These are phyloP conservation scores for Apiotrichum porosum DNA, from an alignment of 1,284 basidiomycete genomes.

Conservation along the genomic window DNA sequence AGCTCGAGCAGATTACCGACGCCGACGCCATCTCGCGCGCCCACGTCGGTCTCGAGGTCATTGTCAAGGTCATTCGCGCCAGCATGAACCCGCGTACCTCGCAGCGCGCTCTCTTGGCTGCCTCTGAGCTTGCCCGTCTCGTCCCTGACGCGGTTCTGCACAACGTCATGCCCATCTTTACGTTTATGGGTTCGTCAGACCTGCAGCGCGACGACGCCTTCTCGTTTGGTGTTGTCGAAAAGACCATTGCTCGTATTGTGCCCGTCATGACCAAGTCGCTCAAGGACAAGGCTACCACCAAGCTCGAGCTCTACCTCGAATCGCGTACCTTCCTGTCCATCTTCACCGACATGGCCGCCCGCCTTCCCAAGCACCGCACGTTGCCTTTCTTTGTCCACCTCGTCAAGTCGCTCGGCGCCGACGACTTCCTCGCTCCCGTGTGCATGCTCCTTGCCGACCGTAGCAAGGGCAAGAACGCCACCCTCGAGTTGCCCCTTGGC, in stretches of 20 bases:
- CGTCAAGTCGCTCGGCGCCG: constrained; percentile 74
- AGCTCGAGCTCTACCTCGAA: constrained; percentile 60
- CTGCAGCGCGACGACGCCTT: constrained; percentile 95
- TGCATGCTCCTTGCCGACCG: constrained; percentile 82
- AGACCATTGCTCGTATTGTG: constrained; percentile 87
- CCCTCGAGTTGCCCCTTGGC: constrained; percentile 58
- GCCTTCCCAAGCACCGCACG: constrained; percentile 48
- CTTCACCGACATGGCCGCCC: constrained; percentile 50
- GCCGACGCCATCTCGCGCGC: constrained; percentile 39
- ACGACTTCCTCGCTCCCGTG: constrained; percentile 77
- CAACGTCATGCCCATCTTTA: constrained; percentile 98
- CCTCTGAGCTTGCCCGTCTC: constrained; percentile 76
- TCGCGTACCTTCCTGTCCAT: constrained; percentile 45
- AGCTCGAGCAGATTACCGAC: constrained; percentile 57
- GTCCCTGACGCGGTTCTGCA: constrained; percentile 87
- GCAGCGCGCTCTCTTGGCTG: constrained; percentile 85
- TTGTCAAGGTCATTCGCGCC: constrained; percentile 80
- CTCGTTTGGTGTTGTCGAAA: constrained; percentile 91
- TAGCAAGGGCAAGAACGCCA: constrained; percentile 54
- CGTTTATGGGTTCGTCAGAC: constrained; percentile 95
- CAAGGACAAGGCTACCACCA: constrained; percentile 55
- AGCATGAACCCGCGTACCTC: constrained; percentile 91
- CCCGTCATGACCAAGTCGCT: constrained; percentile 82
- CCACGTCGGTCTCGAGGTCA: constrained; percentile 60
- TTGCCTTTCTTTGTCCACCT: constrained; percentile 78